A percentile compares a stretch with the other conserved stretches of the same genome.
Conservation (phyloP, 768 basidiomycete genomes). For the Guyanaporus albipodus region DNA sequence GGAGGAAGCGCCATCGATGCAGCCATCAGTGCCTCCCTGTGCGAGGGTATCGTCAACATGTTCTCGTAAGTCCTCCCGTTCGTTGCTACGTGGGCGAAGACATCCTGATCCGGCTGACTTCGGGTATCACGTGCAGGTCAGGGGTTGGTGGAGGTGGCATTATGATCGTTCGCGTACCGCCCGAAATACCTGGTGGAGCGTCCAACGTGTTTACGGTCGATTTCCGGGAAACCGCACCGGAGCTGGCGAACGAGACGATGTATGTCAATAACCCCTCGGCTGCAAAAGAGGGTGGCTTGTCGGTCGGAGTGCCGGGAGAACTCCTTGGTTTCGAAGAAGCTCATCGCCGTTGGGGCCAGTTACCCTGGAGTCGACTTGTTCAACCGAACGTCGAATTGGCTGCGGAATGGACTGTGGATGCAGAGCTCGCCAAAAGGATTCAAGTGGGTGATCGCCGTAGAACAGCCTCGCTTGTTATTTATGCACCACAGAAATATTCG, state of each 20-base stretch:
- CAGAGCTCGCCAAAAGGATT: conserved; percentile 71
- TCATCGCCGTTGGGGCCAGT: conserved; percentile 73
- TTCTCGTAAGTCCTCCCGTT: conserved; percentile 60
- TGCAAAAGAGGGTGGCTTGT: conserved; percentile 70
- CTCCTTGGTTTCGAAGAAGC: conserved; percentile 83
- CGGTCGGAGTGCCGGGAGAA: conserved; percentile 92
- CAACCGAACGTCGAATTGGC: conserved; percentile 74
- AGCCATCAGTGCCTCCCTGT: conserved; percentile 73
- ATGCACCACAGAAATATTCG: conserved; percentile 36
- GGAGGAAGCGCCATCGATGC: conserved; percentile 94
- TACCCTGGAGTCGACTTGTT: conserved; percentile 78
- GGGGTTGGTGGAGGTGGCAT: conserved; percentile 89
- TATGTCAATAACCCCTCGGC: conserved; percentile 51
- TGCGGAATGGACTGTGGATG: conserved; percentile 72
- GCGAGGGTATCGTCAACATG: conserved; percentile 82
- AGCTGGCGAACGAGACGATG: conserved; percentile 71
- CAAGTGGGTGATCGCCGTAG: conserved; percentile 41
- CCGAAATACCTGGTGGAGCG: conserved; percentile 33
- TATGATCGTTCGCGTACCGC: conserved; percentile 77
- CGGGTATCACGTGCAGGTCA: conserved; percentile 40
- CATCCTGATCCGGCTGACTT: conserved; percentile 2
- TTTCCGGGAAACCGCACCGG: conserved; percentile 86
- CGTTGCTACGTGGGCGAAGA: not conserved
- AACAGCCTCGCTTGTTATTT: not conserved
- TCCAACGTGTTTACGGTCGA: conserved; percentile 75